phyloP scores from a whole-genome alignment of 1,284 basidiomycete genomes.

The Sporisorium exsertum region DNA sequence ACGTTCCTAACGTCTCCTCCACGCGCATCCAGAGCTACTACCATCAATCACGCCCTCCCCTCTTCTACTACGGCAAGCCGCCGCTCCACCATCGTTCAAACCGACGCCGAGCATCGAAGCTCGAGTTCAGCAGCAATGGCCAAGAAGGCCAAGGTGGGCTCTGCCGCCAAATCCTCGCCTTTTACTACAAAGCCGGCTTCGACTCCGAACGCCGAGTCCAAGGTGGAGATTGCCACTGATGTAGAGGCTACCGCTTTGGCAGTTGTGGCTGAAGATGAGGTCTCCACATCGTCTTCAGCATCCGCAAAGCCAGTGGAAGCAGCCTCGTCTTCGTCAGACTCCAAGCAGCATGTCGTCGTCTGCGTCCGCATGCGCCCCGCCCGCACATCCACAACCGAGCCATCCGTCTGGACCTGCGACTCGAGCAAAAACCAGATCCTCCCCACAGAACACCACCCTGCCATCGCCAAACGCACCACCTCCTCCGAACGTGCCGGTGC shows the following conservation, averaged over 20 bases:
- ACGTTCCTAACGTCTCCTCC: conserved; percentile 23
- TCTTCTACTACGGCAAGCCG: conserved; percentile 20
- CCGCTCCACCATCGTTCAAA: conserved; percentile 15
- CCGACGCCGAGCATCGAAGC: conserved; percentile 17
- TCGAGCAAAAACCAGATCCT: conserved; percentile 44
- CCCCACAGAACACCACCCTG: conserved; percentile 65
- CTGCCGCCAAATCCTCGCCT: conserved; percentile 38
- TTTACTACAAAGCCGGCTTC: conserved; percentile 31
- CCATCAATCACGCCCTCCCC: conserved; percentile 17
- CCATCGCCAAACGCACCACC: conserved; percentile 61
- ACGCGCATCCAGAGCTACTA: conserved; percentile 24
- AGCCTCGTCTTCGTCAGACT: conserved; percentile 10
- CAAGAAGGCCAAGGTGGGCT: conserved; percentile 51
- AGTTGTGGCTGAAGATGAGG: conserved; percentile 21
- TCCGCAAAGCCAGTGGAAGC: conserved; percentile 13
- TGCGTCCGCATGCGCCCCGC: conserved; percentile 63
- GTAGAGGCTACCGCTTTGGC: conserved; percentile 13
- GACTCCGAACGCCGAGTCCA: conserved; percentile 4
- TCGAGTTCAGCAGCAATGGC: conserved; percentile 19
- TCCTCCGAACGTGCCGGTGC: conserved; percentile 47
- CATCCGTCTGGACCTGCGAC: conserved; percentile 57
- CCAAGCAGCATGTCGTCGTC: conserved; percentile 65
- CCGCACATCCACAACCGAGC: conserved; percentile 14
- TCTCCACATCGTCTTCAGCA: not conserved
- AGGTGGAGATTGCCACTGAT: not conserved